Evolutionary conservation across 768 basidiomycete species (phyloP).

Genomic region (Amanita subjunquillea): DNA sequence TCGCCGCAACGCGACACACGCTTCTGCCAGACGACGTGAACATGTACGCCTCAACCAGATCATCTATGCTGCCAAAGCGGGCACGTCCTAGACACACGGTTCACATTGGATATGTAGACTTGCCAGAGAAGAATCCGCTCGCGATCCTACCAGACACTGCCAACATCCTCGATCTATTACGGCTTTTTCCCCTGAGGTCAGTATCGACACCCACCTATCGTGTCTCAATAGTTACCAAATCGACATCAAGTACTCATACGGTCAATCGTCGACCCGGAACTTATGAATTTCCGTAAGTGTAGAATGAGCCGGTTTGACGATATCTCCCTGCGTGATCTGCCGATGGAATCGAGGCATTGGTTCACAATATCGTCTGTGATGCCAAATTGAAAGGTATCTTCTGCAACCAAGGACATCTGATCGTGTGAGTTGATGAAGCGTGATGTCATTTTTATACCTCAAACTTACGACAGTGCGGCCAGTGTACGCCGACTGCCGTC

Average conservation of each 20-base stretch:
- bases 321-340: too few species aligned
- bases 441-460: too few species aligned
- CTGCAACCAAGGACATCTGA: too few species aligned
- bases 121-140: slow-evolving; percentile 79
- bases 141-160: slow-evolving; percentile 54
- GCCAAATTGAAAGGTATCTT: too few species aligned
- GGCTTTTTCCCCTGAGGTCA: slow-evolving; percentile 60
- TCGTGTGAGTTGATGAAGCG: too few species aligned
- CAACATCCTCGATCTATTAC: slow-evolving; percentile 50
- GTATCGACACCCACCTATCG: slow-evolving; percentile 1
- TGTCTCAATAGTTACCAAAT: background rate
- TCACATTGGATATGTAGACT: slow-evolving; percentile 33
- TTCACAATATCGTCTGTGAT: too few species aligned
- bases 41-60: slow-evolving; percentile 59
- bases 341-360: too few species aligned
- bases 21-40: slow-evolving; percentile 49
- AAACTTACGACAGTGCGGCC: too few species aligned
- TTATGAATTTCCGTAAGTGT: too few species aligned
- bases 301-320: too few species aligned
- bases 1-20: slow-evolving; percentile 73
- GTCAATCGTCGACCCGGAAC: slow-evolving; percentile 26
- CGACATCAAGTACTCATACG: slow-evolving; percentile 41
- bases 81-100: slow-evolving; percentile 16
- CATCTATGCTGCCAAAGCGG: slow-evolving; percentile 62
- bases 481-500: too few species aligned